Percentiles rank a stretch among this genome's conserved stretches.
Evolutionary conservation across 106 monocot genomes (phyloP).

Genomic region (Dactylorhiza incarnata): DNA sequence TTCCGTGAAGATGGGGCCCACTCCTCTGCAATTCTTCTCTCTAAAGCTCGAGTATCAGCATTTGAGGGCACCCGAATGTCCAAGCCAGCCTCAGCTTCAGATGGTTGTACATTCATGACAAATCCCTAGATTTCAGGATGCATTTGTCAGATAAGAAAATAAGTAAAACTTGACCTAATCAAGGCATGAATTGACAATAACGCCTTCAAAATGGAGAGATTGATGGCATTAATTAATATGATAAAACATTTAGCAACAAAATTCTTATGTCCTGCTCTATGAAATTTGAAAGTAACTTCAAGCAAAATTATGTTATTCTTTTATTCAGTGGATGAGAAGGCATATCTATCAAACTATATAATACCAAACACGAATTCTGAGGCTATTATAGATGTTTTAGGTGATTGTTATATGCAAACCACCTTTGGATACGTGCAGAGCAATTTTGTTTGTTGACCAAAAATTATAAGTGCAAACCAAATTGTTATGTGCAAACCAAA

Average conservation of each 20-base stretch:
- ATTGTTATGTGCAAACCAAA: too few relatives aligned
- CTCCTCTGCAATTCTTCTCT: constrained; percentile 78
- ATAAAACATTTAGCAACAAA: background rate
- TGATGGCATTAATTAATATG: background rate
- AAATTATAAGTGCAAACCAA: too few relatives aligned
- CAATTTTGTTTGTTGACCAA: too few relatives aligned
- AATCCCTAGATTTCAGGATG: constrained; percentile 47
- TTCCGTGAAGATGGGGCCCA: constrained; percentile 96
- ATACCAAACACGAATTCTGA: too few relatives aligned
- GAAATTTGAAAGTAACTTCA: background rate
- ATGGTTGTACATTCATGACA: constrained; percentile 96
- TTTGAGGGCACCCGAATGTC: constrained; percentile 84
- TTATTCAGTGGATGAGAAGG: background rate
- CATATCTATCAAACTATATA: too few relatives aligned
- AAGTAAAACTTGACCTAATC: background rate
- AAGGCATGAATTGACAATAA: background rate
- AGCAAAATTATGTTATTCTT: background rate
- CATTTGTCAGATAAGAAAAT: background rate
- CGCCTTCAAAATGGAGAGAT: background rate
- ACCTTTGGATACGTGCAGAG: too few relatives aligned
- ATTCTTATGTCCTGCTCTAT: background rate
- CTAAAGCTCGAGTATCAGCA: constrained; percentile 51
- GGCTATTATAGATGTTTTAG: too few relatives aligned
- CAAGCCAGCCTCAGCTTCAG: constrained; percentile 90
- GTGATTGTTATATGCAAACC: too few relatives aligned